Base-by-base conservation (phyloP, 2,329 filamentous ascomycete genomes). In the Periglandula ipomoeae region DNA sequence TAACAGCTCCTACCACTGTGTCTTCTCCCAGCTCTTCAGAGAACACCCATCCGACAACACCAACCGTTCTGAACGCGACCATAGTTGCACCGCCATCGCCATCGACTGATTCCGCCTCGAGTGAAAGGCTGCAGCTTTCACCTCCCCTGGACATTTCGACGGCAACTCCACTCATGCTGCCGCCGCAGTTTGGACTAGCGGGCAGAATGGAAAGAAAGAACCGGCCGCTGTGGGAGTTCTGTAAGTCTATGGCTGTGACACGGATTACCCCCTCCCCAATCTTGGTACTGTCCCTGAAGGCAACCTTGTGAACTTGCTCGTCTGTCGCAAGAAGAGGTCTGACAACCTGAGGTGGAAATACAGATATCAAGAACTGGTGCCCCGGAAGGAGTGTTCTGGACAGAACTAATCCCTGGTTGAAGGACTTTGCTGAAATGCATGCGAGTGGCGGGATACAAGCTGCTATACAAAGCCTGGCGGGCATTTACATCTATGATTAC, bases 401-500 rank as follows among this genome's bases (percentile, higher is more conserved):
- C 4, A 61, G 57, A 19, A 67, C 66, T n/a, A 70, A 70, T 49
- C 56, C 66, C 2, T 70, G 67, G 67, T 52, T 68, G n/a, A 59
- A 57, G 8, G 65, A 70, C 40, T 66, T 70, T 44, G 64, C 64
- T 11, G 56, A 58, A 11, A 66, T 69, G 63, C 61, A 64, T 15
- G 55, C 60, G n/a, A 60, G 58, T 24, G 52, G 55, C 10, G 64
- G 64, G 17, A 62, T 70, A 6, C 53, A 58, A 3, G 56, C 59
- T 24, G 67, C 67, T 5, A 67, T 70, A 7, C 62, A 67, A 39
- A 65, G 65, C 15, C 57, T 70, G 3, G 65, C 66, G 2, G 66
- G 65, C 4, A 61, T 68, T 1, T 70, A 70, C 32, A 63, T 70
- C 5, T 66, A 67, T 47, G 67, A 70, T 47, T 69, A 69, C 35